A percentile compares a stretch with the other conserved stretches of the same genome.
phyloP scores from a whole-genome alignment of 2,329 filamentous ascomycete species.

The Metarhizium robertsii region DNA sequence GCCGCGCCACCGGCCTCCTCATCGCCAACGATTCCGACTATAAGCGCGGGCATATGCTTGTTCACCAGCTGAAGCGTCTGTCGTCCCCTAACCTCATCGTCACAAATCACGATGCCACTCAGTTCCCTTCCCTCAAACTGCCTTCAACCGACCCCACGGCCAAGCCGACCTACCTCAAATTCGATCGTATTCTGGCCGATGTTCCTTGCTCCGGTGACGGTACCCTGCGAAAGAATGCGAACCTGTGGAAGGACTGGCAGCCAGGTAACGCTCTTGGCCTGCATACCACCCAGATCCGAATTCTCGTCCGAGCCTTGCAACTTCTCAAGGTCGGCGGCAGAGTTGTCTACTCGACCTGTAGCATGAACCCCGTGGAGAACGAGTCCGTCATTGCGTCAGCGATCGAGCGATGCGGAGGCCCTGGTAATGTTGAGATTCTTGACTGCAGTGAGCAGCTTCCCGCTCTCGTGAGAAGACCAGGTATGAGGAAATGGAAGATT shows the following conservation, averaged over 20 bases:
- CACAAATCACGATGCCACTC: conserved; percentile 93
- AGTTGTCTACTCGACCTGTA: conserved; percentile 97
- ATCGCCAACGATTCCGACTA: conserved; percentile 97
- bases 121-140: conserved; percentile 90
- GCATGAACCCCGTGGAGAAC: conserved; percentile 97
- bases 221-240: conserved; percentile 84
- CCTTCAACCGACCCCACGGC: conserved; percentile 45
- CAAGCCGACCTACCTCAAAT: conserved; percentile 74
- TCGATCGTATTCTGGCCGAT: conserved; percentile 91
- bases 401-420: conserved; percentile 81
- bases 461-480: conserved; percentile 64
- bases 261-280: conserved; percentile 81
- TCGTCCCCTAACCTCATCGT: conserved; percentile 95
- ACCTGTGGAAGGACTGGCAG: conserved; percentile 92
- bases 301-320: conserved; percentile 84
- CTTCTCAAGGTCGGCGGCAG: conserved; percentile 92
- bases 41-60: conserved; percentile 92
- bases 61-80: conserved; percentile 94
- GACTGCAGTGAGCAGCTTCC: conserved; percentile 75
- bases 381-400: conserved; percentile 85
- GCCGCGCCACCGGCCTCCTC: conserved; percentile 80
- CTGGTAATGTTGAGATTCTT: conserved; percentile 70
- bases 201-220: conserved; percentile 96
- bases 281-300: conserved; percentile 78
- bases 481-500: conserved; percentile 76